Evolutionary conservation across 805 yeast species (phyloP).

Genomic region (Hanseniaspora thailandica): DNA sequence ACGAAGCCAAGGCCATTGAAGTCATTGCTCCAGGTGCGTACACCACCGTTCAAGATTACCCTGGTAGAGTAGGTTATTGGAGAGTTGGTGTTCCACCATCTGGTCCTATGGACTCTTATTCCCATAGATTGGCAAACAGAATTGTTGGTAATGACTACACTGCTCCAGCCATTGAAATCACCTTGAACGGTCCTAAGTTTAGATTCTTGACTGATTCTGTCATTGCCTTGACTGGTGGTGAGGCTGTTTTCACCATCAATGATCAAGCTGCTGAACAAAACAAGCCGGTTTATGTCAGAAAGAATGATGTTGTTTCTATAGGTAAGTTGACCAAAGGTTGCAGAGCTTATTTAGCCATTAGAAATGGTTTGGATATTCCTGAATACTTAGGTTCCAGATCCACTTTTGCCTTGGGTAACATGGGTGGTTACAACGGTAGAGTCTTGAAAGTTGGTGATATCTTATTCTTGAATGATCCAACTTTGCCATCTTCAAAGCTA

Average conservation of each 20-base stretch:
- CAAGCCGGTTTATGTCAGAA: constrained; percentile 56
- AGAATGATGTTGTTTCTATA: constrained; percentile 67
- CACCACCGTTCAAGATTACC: constrained; percentile 92
- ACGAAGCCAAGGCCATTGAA: constrained; percentile 76
- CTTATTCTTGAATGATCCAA: constrained; percentile 71
- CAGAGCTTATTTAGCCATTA: constrained; percentile 76
- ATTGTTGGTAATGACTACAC: constrained; percentile 74
- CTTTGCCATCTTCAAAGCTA: constrained; percentile 50
- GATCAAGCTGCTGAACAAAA: constrained; percentile 48
- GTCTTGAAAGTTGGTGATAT: constrained; percentile 87
- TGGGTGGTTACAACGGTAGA: constrained; percentile 94
- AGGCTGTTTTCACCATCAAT: constrained; percentile 53
- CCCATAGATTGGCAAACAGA: constrained; percentile 80
- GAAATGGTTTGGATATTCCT: constrained; percentile 89
- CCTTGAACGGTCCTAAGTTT: constrained; percentile 76
- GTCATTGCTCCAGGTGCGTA: constrained; percentile 82
- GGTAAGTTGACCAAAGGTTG: constrained; percentile 79
- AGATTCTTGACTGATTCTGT: constrained; percentile 71
- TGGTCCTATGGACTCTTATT: constrained; percentile 93
- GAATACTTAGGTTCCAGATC: constrained; percentile 93
- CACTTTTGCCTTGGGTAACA: constrained; percentile 81
- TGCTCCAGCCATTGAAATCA: constrained; percentile 85
- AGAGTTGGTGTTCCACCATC: constrained; percentile 89
- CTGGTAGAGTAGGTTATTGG: constrained; percentile 68
- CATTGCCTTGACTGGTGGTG: constrained; percentile 82